These are phyloP conservation scores for Termitomyces bulborhizus DNA, from an alignment of 768 basidiomycete species.

Conservation along the genomic window DNA sequence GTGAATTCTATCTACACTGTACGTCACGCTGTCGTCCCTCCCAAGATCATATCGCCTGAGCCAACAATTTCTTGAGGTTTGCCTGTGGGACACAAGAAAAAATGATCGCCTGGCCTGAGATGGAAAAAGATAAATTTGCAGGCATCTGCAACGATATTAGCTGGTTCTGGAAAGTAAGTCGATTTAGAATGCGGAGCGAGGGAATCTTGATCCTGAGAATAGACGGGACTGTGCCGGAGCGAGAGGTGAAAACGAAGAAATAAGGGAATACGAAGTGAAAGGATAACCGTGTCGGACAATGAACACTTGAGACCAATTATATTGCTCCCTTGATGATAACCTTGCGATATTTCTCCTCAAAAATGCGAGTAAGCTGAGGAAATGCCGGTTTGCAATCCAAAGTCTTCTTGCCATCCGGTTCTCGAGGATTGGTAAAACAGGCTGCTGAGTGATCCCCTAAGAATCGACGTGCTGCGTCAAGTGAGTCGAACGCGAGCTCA, in stretches of 20 bases:
- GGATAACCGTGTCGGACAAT: slow-evolving; percentile 1
- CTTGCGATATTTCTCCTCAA: slow-evolving; percentile 80
- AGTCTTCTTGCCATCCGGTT: slow-evolving; percentile 54
- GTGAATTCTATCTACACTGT: slow-evolving; percentile 6
- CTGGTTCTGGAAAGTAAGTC: background rate
- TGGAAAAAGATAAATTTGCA: slow-evolving; percentile 4
- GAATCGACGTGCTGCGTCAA: slow-evolving; percentile 61
- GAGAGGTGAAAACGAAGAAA: slow-evolving; percentile 16
- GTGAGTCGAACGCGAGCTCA: slow-evolving; percentile 79
- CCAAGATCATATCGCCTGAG: background rate
- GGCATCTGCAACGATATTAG: slow-evolving; percentile 12
- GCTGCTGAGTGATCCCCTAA: slow-evolving; percentile 63
- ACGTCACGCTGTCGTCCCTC: background rate
- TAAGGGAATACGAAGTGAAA: slow-evolving; percentile 15
- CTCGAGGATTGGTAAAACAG: slow-evolving; percentile 58
- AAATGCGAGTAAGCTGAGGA: slow-evolving; percentile 50
- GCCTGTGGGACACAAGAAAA: slow-evolving; percentile 4
- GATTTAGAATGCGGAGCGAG: slow-evolving; percentile 2
- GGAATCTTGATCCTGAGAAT: slow-evolving; percentile 5
- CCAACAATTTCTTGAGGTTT: slow-evolving; percentile 2
- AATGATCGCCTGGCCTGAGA: background rate
- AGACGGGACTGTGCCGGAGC: background rate
- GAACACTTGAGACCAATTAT: slow-evolving; percentile 28
- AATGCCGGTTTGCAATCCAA: slow-evolving; percentile 69
- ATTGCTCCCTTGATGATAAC: slow-evolving; percentile 92